Evolutionary conservation across 495 filamentous ascomycete genomes (phyloP).

Genomic region (Friedmanniomyces simplex): DNA sequence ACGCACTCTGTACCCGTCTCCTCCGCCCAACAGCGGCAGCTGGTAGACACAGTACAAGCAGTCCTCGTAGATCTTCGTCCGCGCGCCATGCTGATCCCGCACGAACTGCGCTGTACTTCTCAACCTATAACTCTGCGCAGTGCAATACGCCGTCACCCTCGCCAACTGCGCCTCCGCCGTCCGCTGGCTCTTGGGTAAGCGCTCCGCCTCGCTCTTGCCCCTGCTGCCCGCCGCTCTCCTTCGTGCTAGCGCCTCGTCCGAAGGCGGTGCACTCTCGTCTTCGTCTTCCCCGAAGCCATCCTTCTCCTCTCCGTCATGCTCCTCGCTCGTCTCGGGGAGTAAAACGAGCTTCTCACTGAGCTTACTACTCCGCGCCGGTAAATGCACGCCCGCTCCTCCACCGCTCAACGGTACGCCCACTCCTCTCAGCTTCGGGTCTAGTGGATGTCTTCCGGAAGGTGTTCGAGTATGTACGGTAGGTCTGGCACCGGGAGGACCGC

Average conservation of each 20-base stretch:
- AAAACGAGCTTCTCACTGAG: conserved; percentile 90
- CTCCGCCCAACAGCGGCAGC: conserved; percentile 72
- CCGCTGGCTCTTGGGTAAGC: conserved; percentile 78
- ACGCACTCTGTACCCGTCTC: conserved; percentile 72
- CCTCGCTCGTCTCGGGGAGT: conserved; percentile 65
- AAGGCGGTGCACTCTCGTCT: conserved; percentile 53
- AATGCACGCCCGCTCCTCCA: conserved; percentile 35
- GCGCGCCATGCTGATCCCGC: conserved; percentile 76
- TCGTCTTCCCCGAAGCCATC: conserved; percentile 40
- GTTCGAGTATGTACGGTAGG: conserved; percentile 38
- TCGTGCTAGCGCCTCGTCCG: conserved; percentile 64
- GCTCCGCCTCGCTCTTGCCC: conserved; percentile 82
- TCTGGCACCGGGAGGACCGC: conserved; percentile 52
- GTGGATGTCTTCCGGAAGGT: conserved; percentile 35
- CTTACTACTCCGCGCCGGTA: conserved; percentile 82
- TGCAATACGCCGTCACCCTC: conserved; percentile 91
- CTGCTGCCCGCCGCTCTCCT: conserved; percentile 38
- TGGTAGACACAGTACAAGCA: conserved; percentile 95
- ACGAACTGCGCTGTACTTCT: conserved; percentile 77
- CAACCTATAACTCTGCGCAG: conserved; percentile 85
- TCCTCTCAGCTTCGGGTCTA: conserved; percentile 34
- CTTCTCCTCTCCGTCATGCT: conserved; percentile 19
- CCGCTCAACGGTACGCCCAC: conserved; percentile 19
- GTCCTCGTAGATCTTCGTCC: conserved; percentile 98
- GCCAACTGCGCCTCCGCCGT: conserved; percentile 64